These are phyloP conservation scores for Fusarium liriodendri DNA, from an alignment of 2,329 filamentous ascomycete species.

Conservation along the genomic window DNA sequence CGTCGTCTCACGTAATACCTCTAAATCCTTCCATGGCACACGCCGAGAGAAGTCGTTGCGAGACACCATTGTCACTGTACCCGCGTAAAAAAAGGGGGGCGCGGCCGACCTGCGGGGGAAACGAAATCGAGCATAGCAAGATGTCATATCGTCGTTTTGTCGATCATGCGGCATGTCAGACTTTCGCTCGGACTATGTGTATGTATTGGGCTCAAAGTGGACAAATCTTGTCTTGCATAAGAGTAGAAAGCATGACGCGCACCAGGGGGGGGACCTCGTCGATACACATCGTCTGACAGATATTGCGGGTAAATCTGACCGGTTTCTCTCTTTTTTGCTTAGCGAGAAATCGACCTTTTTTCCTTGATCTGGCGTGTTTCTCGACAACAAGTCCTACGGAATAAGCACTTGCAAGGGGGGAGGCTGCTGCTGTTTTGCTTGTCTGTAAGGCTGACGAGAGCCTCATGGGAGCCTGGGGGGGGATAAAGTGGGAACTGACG, in stretches of 20 bases:
- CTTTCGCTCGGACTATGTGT: not conserved
- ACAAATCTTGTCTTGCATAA: slow-evolving; percentile 18
- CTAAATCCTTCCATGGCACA: slow-evolving; percentile 30
- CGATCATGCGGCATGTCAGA: slow-evolving; percentile 1
- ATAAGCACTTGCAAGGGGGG: slow-evolving; percentile 43
- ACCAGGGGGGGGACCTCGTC: not conserved
- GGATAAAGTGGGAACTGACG: slow-evolving; percentile 19
- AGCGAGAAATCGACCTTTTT: slow-evolving; percentile 3
- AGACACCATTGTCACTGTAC: slow-evolving; percentile 3
- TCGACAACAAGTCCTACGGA: slow-evolving; percentile 27
- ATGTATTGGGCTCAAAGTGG: slow-evolving; percentile 1
- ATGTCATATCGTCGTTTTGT: not conserved
- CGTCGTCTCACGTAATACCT: slow-evolving; percentile 42
- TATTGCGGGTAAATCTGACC: not conserved
- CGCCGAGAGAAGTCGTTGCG: not conserved
- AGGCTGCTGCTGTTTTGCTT: slow-evolving; percentile 4
- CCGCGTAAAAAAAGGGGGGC: not conserved
- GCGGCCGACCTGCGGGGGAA: slow-evolving; percentile 1
- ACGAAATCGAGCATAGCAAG: not conserved
- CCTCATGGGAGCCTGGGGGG: slow-evolving; percentile 9
- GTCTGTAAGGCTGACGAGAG: slow-evolving; percentile 44
- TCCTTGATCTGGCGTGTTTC: slow-evolving; percentile 2
- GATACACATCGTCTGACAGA: not conserved
- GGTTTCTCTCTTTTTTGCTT: slow-evolving; percentile 5
- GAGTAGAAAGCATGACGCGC: slow-evolving; percentile 11